Conservation (phyloP, 106 monocot species). For the Acanthochlamys bracteata region DNA sequence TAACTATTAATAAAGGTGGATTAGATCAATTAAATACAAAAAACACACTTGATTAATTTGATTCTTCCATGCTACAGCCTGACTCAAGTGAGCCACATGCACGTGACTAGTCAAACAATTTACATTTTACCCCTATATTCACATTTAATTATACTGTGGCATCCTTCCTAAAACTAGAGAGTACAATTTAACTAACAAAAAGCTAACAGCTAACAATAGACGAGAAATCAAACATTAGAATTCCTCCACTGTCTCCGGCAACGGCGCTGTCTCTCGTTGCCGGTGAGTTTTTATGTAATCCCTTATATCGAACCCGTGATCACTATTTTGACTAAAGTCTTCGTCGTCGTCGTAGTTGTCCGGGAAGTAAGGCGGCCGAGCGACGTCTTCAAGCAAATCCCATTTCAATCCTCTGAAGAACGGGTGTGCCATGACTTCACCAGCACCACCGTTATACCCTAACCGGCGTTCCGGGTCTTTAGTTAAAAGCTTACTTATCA, state of each 20-base stretch:
- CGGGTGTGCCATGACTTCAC: slow-evolving; percentile 61
- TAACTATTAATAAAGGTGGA: no score
- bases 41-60: no score
- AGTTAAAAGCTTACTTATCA: slow-evolving; percentile 48
- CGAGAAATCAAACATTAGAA: slow-evolving; percentile 22
- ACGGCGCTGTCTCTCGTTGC: slow-evolving; percentile 1
- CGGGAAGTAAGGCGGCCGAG: slow-evolving; percentile 60
- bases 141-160: not conserved
- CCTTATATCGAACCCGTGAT: slow-evolving; percentile 39
- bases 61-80: no score
- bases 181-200: not conserved
- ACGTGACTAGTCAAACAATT: no score
- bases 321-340: not conserved
- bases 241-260: slow-evolving; percentile 22
- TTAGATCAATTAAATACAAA: no score
- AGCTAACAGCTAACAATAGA: not conserved
- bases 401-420: slow-evolving; percentile 79
- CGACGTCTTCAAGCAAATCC: slow-evolving; percentile 54
- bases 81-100: no score
- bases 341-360: slow-evolving; percentile 20
- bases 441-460: slow-evolving; percentile 55
- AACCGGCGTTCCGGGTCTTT: slow-evolving; percentile 57
- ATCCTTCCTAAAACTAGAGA: not conserved
- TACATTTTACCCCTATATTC: not conserved
- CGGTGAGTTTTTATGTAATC: slow-evolving; percentile 49